Conservation (phyloP, 2,329 filamentous ascomycete species). For the Penicillium sp. region DNA sequence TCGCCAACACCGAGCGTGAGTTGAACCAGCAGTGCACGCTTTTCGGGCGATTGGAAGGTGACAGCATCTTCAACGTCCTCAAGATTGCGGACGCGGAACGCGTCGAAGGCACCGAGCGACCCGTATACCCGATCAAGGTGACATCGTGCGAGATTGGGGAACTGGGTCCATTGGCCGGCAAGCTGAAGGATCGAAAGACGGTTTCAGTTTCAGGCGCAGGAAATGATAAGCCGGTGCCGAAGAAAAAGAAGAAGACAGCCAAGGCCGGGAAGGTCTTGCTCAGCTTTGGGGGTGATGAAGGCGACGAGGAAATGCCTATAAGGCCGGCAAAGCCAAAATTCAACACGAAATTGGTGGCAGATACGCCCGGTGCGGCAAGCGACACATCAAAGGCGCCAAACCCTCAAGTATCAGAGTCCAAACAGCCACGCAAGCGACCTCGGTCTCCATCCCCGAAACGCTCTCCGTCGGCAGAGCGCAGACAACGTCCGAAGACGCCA, state of each 20-base stretch:
- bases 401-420: conserved; percentile 11
- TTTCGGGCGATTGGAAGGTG: conserved; percentile 86
- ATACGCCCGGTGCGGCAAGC: conserved; percentile 23
- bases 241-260: conserved; percentile 44
- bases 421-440: conserved; percentile 30
- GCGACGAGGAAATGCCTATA: conserved; percentile 36
- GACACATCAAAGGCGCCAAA: conserved; percentile 13
- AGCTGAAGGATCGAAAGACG: conserved; percentile 43
- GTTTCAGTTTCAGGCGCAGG: conserved; percentile 29
- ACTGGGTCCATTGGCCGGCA: conserved; percentile 46
- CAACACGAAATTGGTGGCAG: conserved; percentile 46
- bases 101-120: conserved; percentile 73
- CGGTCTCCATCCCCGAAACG: conserved; percentile 34
- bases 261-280: conserved; percentile 46
- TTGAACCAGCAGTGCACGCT: conserved; percentile 86
- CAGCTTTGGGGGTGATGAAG: conserved; percentile 49
- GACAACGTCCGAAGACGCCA: conserved; percentile 37
- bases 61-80: conserved; percentile 93
- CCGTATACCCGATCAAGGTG: conserved; percentile 80
- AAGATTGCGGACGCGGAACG: conserved; percentile 90
- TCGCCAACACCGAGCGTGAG: conserved; percentile 76
- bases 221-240: conserved; percentile 31
- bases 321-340: conserved; percentile 48
- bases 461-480: conserved; percentile 27
- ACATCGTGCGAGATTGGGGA: conserved; percentile 47